phyloP scores from a whole-genome alignment of 2,329 filamentous ascomycete genomes.

The Sarocladium brachiariae region DNA sequence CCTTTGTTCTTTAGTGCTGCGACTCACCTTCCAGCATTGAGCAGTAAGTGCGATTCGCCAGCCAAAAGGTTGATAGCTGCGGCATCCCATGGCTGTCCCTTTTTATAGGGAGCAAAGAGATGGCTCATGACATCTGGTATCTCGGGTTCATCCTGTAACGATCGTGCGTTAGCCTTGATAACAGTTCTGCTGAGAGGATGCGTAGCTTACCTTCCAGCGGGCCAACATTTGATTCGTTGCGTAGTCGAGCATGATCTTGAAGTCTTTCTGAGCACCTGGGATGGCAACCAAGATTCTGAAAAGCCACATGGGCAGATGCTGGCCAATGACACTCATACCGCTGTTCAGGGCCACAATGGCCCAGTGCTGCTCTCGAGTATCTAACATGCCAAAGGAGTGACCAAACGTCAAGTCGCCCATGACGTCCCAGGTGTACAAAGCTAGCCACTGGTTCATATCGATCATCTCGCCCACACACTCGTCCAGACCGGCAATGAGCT shows the following conservation, averaged over 20 bases:
- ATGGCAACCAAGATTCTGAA: neutral
- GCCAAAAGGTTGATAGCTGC: constrained; percentile 9
- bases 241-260: constrained; percentile 7
- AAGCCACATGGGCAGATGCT: constrained; percentile 4
- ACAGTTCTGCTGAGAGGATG: too few species aligned
- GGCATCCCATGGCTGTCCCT: constrained; percentile 6
- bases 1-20: neutral
- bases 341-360: constrained; percentile 1
- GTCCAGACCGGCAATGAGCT: constrained; percentile 1
- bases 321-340: constrained; percentile 7
- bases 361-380: constrained; percentile 7
- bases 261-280: constrained; percentile 2
- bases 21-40: constrained; percentile 10
- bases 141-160: neutral
- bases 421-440: constrained; percentile 7
- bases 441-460: constrained; percentile 2
- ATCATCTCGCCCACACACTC: neutral
- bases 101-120: constrained; percentile 1
- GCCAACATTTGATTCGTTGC: neutral
- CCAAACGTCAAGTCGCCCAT: constrained; percentile 5
- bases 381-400: constrained; percentile 8
- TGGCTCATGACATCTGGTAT: too few species aligned
- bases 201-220: constrained; percentile 1
- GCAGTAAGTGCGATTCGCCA: constrained; percentile 8
- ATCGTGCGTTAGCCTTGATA: too few species aligned